These are phyloP conservation scores for button mushroom (Agaricus bisporus) DNA, from an alignment of 768 basidiomycete genomes.

Conservation along the genomic window DNA sequence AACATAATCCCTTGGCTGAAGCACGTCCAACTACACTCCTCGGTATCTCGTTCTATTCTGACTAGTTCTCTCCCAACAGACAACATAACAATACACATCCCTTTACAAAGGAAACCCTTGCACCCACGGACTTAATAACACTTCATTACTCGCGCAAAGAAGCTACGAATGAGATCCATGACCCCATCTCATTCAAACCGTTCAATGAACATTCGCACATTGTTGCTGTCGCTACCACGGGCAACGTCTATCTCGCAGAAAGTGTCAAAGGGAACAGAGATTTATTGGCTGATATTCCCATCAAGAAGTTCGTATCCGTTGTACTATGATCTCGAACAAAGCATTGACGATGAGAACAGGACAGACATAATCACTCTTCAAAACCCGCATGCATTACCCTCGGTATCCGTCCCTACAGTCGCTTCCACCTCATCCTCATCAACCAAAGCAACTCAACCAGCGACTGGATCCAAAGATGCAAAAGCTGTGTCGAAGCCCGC, in stretches of 20 bases:
- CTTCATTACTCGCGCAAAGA: slow-evolving; percentile 79
- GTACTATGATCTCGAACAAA: background rate
- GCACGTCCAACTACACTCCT: slow-evolving; percentile 34
- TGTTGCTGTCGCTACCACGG: slow-evolving; percentile 82
- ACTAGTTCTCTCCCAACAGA: slow-evolving; percentile 31
- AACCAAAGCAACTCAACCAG: slow-evolving; percentile 23
- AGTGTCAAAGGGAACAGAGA: slow-evolving; percentile 84
- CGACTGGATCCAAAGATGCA: slow-evolving; percentile 16
- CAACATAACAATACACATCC: slow-evolving; percentile 81
- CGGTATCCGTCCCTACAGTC: slow-evolving; percentile 37
- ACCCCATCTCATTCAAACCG: slow-evolving; percentile 96
- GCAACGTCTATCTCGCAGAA: slow-evolving; percentile 91
- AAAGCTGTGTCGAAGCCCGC: slow-evolving; percentile 28
- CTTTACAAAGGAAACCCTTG: slow-evolving; percentile 65
- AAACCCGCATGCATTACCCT: slow-evolving; percentile 77
- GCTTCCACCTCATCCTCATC: slow-evolving; percentile 14
- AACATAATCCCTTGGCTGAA: slow-evolving; percentile 96
- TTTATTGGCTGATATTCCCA: slow-evolving; percentile 77
- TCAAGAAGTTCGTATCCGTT: slow-evolving; percentile 59
- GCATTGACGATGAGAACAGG: slow-evolving; percentile 30
- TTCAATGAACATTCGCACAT: slow-evolving; percentile 97
- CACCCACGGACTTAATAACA: slow-evolving; percentile 69
- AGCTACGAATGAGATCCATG: slow-evolving; percentile 81
- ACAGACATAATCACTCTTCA: slow-evolving; percentile 92
- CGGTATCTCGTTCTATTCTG: background rate